Percentiles rank a stretch among this genome's conserved stretches.
phyloP scores from a whole-genome alignment of 2,329 filamentous ascomycete genomes.

The Penicillium sp. region DNA sequence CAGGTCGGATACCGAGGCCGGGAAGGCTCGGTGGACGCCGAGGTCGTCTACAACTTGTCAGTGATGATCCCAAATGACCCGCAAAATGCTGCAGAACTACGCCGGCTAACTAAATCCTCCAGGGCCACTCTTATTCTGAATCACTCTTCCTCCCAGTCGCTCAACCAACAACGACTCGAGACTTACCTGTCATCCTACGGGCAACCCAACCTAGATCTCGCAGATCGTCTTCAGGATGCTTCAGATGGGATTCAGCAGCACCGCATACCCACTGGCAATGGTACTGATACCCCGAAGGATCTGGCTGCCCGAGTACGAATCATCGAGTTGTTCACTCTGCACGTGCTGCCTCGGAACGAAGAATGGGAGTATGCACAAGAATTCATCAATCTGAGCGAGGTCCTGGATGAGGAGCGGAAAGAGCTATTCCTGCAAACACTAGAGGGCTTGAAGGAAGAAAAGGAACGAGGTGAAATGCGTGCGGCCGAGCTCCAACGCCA shows the following conservation, averaged over 20 bases:
- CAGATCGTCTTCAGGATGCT: slow-evolving; percentile 62
- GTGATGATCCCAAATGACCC: slow-evolving; percentile 27
- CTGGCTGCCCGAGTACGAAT: slow-evolving; percentile 86
- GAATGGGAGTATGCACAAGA: slow-evolving; percentile 96
- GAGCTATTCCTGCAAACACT: slow-evolving; percentile 88
- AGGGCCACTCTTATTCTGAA: slow-evolving; percentile 88
- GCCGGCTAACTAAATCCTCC: neutral
- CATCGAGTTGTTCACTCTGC: slow-evolving; percentile 91
- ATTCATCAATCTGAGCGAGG: slow-evolving; percentile 84
- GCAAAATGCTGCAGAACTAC: too few species aligned
- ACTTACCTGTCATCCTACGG: slow-evolving; percentile 81
- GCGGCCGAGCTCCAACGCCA: slow-evolving; percentile 68
- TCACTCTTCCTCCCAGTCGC: slow-evolving; percentile 81
- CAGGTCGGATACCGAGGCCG: slow-evolving; percentile 83
- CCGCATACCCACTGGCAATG: slow-evolving; percentile 56
- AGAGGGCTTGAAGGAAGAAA: slow-evolving; percentile 82
- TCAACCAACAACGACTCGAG: slow-evolving; percentile 89
- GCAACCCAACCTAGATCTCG: slow-evolving; percentile 74
- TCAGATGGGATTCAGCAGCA: slow-evolving; percentile 41
- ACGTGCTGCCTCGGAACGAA: slow-evolving; percentile 89
- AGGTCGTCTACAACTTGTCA: slow-evolving; percentile 73
- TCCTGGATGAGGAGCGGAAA: slow-evolving; percentile 88
- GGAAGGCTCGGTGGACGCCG: slow-evolving; percentile 90
- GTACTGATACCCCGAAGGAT: slow-evolving; percentile 82
- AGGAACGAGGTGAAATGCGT: slow-evolving; percentile 70